Percentiles rank a stretch among this genome's conserved stretches.
Evolutionary conservation across 257 asterid species (phyloP).

Genomic region (Nicotiana attenuata): DNA sequence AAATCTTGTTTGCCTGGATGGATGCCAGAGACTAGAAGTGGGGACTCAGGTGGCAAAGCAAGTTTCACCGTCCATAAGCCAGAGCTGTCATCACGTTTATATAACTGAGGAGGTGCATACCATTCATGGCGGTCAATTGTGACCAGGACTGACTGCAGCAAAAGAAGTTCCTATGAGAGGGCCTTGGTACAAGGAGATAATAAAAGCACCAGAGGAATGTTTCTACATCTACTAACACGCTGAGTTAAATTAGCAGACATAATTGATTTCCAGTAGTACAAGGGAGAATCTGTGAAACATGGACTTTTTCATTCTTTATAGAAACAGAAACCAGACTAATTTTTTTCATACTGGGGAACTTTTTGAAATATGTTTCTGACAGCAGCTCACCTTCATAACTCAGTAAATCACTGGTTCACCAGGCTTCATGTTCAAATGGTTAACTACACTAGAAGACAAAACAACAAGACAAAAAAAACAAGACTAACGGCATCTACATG

Average conservation of each 20-base stretch:
- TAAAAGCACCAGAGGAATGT: background rate
- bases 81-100: constrained; percentile 79
- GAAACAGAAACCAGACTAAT: background rate
- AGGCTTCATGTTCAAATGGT: background rate
- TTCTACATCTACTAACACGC: background rate
- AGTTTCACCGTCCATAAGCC: constrained; percentile 81
- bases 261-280: background rate
- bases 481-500: background rate
- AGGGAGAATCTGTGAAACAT: background rate
- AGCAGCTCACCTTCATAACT: background rate
- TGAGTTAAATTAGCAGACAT: background rate
- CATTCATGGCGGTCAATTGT: constrained; percentile 97
- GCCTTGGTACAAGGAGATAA: background rate
- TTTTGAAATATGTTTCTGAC: background rate
- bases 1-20: constrained; percentile 34
- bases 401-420: background rate
- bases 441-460: background rate
- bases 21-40: constrained; percentile 37
- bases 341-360: background rate
- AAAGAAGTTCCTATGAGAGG: constrained; percentile 10
- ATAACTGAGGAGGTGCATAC: constrained; percentile 93
- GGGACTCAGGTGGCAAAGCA: constrained; percentile 60
- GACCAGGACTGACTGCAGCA: constrained; percentile 91
- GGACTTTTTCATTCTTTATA: background rate
- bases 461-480: background rate